A percentile compares a stretch with the other conserved stretches of the same genome.
Conservation (phyloP, 176 grass and related monocot genomes). For the Aegilops tauschii region DNA sequence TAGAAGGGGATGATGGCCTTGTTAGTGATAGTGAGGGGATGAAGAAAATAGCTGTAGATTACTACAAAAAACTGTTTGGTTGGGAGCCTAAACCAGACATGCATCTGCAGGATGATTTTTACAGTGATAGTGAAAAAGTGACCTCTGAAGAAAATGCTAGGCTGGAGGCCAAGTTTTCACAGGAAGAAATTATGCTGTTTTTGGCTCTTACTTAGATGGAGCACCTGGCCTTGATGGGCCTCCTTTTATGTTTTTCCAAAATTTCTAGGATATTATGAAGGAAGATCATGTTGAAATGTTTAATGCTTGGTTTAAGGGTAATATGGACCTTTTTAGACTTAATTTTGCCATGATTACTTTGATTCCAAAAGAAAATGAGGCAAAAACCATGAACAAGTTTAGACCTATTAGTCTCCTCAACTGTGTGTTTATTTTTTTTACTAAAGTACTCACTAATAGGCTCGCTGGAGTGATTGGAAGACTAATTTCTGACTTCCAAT, state of each 20-base stretch:
- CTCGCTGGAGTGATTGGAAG: too few relatives aligned
- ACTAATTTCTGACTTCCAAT: too few relatives aligned
- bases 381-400: not conserved
- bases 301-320: not conserved
- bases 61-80: not conserved
- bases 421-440: not conserved
- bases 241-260: not conserved
- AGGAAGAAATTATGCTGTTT: not conserved
- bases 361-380: not conserved
- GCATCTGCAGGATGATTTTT: not conserved
- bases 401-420: not conserved
- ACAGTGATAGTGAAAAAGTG: not conserved
- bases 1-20: too few relatives aligned
- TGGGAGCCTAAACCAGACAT: not conserved
- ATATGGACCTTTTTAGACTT: not conserved
- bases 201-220: not conserved
- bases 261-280: not conserved
- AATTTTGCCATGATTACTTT: not conserved
- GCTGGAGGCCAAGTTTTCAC: too few relatives aligned
- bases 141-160: too few relatives aligned
- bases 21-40: too few relatives aligned
- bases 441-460: too few relatives aligned
- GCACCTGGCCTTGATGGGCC: not conserved
- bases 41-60: too few relatives aligned
- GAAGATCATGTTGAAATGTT: accelerated